phyloP scores from a whole-genome alignment of 2,329 filamentous ascomycete species.

The Monosporascus ibericus region DNA sequence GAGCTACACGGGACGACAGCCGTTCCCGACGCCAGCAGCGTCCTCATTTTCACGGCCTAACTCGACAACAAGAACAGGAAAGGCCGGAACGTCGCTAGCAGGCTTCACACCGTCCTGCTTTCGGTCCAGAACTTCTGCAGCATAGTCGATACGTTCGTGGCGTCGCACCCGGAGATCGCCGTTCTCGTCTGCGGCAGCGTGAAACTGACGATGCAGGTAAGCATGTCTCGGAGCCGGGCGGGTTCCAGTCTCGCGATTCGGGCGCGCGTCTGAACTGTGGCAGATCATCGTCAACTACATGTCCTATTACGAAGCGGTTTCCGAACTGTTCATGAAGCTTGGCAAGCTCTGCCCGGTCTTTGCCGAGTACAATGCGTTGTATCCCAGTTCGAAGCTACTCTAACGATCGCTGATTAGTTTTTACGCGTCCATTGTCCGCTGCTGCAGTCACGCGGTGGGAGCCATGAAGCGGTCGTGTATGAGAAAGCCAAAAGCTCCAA shows the following conservation, averaged over 20 bases:
- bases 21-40: conserved; percentile 22
- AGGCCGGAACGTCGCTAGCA: conserved; percentile 20
- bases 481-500: neutral
- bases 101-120: conserved; percentile 25
- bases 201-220: conserved; percentile 33
- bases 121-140: conserved; percentile 31
- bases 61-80: conserved; percentile 21
- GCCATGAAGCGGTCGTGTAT: conserved; percentile 21
- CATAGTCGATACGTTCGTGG: conserved; percentile 31
- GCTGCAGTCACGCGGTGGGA: conserved; percentile 27
- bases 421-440: conserved; percentile 28
- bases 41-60: conserved; percentile 29
- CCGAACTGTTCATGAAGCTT: conserved; percentile 30
- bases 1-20: neutral
- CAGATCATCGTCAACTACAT: conserved; percentile 28
- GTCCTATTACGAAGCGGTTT: conserved; percentile 33
- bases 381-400: conserved; percentile 25
- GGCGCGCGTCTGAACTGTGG: neutral
- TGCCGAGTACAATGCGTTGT: conserved; percentile 30
- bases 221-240: neutral
- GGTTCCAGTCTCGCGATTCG: too few relatives aligned
- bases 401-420: conserved; percentile 29
- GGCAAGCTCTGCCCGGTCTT: conserved; percentile 29
- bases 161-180: conserved; percentile 29
- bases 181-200: conserved; percentile 38